Conservation (phyloP, 306 rosid species). For the Amphicarpaea edgeworthii region DNA sequence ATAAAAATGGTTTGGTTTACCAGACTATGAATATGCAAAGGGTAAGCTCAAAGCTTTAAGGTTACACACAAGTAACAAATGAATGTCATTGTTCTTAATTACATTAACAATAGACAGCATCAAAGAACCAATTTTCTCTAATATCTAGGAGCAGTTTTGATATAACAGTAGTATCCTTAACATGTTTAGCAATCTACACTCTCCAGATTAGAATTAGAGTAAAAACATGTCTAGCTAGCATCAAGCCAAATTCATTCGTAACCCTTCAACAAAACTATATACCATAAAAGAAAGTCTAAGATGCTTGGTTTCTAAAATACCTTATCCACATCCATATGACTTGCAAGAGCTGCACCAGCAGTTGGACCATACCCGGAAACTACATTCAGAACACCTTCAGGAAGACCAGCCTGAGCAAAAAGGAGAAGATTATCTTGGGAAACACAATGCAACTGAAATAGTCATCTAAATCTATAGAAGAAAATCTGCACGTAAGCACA, state of each 20-base stretch:
- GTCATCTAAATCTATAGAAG: not conserved
- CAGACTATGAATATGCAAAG: not conserved
- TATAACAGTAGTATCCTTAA: not conserved
- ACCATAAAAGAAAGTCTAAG: not conserved
- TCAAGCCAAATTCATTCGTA: constrained; percentile 13
- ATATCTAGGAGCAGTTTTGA: not conserved
- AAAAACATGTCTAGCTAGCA: constrained; percentile 19
- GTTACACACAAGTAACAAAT: not conserved
- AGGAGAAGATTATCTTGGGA: not conserved
- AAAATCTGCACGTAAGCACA: constrained; percentile 7
- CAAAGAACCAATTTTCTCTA: not conserved
- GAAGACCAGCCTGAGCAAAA: constrained; percentile 88
- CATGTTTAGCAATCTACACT: not conserved
- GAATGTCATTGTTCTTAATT: not conserved
- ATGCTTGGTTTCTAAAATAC: constrained; percentile 43
- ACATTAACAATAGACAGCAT: not conserved
- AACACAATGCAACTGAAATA: not conserved
- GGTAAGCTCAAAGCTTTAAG: not conserved
- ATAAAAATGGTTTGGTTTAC: constrained; percentile 12
- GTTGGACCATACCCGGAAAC: constrained; percentile 90
- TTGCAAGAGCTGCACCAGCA: constrained; percentile 94
- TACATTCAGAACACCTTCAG: constrained; percentile 86
- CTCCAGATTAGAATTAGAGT: not conserved
- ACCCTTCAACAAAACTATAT: not conserved
- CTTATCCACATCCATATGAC: constrained; percentile 97